These are phyloP conservation scores for Aspergillus oerlinghausenensis DNA, from an alignment of 2,329 filamentous ascomycete species.

Conservation along the genomic window DNA sequence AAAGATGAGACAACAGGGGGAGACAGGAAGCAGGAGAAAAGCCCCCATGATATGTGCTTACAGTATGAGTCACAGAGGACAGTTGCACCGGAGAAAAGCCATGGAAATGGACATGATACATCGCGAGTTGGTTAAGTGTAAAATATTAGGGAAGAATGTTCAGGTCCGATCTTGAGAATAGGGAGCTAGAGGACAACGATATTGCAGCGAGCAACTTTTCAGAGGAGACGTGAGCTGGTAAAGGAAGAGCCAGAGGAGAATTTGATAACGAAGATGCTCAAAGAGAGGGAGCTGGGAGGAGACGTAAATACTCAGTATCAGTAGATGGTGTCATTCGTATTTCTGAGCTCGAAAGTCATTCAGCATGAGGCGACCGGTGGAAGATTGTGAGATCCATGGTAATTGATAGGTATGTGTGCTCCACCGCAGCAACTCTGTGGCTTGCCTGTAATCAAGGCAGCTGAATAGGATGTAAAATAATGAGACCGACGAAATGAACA, in stretches of 20 bases:
- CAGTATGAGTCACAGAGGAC: conserved; percentile 2
- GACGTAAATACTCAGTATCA: conserved; percentile 1
- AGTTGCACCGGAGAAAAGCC: conserved; percentile 9
- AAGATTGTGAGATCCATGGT: conserved; percentile 17
- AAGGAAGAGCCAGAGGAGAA: neutral
- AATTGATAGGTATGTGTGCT: conserved; percentile 21
- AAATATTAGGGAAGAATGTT: conserved; percentile 4
- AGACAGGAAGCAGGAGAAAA: conserved; percentile 8
- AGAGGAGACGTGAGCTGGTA: neutral
- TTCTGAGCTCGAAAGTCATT: conserved; percentile 17
- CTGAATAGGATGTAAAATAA: conserved; percentile 16
- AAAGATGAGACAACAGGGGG: conserved; percentile 9
- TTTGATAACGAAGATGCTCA: neutral
- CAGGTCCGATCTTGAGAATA: neutral
- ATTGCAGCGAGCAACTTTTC: conserved; percentile 9
- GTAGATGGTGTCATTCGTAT: conserved; percentile 8
- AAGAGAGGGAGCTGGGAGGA: neutral
- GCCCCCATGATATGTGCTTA: conserved; percentile 11
- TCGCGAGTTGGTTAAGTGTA: conserved; percentile 5
- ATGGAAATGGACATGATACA: conserved; percentile 12
- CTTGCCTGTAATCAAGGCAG: conserved; percentile 21
- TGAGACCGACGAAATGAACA: conserved; percentile 10
- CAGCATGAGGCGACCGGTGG: conserved; percentile 12
- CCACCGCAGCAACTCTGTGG: conserved; percentile 23
- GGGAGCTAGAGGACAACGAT: conserved; percentile 1